Base-by-base conservation (phyloP, 2,329 filamentous ascomycete species). In the Penicillium sp. region DNA sequence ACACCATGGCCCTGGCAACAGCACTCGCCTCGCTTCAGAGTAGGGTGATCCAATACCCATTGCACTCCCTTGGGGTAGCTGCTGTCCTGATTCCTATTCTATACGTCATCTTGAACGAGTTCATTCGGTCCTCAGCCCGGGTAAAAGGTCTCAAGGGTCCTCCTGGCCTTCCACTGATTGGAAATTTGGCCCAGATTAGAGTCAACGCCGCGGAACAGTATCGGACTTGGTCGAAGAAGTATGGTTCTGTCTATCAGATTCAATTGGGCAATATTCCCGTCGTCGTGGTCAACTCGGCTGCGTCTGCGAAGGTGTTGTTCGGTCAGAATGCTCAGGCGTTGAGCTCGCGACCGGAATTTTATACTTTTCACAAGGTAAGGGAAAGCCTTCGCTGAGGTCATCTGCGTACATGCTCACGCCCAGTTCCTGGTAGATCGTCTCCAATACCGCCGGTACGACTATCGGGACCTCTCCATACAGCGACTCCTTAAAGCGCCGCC, bases 391-490 rank as follows among this genome's bases (percentile, higher is more conserved):
- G 40, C 11, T 30, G 22, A 25, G 19, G 2, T 28, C 3, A 38
- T 22, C 30, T 35, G 14, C 19, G 8, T 37, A 19, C 19, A 13
- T 14, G 30, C 8, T 45, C 6, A 37, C 26, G 14, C 14, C 22
- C 11, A 7, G 22, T 52, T 33, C 28, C 28, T 42, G 22, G 6
- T 51, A 86, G 84, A 83, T 88, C 2, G 79, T 89, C 1, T 87
- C 85, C 2, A 85, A 87, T 46, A 89, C 87, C 0, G 84, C 86
- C 0, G 87, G 87, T 6, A 89, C 87, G 0, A 90, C 87, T 0
- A 89, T 90, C 58, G 87, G 87, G 0, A 90, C 87, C 0, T 87
- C 85, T 0, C 87, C 87, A 0, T 90, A 87, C 70, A 86, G 83
- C 57, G 87, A 89, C 3, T 87, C 84, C 0, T 74, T 89, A 30